Evolutionary conservation across 192 early-diverging fungal genomes (phyloP), one percentile per base, ranked within the genome.

Genomic region (Phycomyces blakesleeanus): DNA sequence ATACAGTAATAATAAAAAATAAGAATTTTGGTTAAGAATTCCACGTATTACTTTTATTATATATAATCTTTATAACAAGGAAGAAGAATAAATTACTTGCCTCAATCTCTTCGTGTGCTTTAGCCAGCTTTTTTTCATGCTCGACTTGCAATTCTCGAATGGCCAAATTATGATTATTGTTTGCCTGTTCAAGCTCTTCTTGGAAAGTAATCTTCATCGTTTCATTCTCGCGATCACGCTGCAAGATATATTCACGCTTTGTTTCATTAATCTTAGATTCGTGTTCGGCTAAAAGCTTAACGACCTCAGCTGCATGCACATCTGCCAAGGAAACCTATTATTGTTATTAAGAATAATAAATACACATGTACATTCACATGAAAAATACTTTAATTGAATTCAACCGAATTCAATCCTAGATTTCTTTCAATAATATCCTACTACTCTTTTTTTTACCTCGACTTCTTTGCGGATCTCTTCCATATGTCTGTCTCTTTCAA

Each of bases 181-280:
- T 47, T 14, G 18, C 18, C 2, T 47, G 37, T 10, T n/a, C 12
- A 16, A 63, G 14, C 9, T 29, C 39, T 6, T 24, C 21, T 37
- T 52, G 34, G 51, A 52, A 51, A 0, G 29, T 53, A 9, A 5
- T 20, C 47, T 66, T 38, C n/a, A 69, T n/a, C 0, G 34, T 12
- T 39, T 69, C 67, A 3, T 25, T 39, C 14, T 51, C 54, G 12
- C 54, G 52, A 24, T 69, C 67, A 10, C 60, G 59, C 55, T 63
- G 61, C 37, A 69, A 51, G 10, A 69, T 50, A 47, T 55, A 51
- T 11, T 69, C 60, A 18, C 67, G 60, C 21, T 69, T 69, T 8
- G 55, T 16, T 37, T 69, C 59, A 22, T 49, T 69, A 6, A 57
- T 49, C 37, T 57, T 61, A 0, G 67, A 61, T 51, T 69, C 67